Percentiles rank a stretch among this genome's conserved stretches.
Conservation (phyloP, 202 grass and related monocot genomes). For the Eragrostis tef region DNA sequence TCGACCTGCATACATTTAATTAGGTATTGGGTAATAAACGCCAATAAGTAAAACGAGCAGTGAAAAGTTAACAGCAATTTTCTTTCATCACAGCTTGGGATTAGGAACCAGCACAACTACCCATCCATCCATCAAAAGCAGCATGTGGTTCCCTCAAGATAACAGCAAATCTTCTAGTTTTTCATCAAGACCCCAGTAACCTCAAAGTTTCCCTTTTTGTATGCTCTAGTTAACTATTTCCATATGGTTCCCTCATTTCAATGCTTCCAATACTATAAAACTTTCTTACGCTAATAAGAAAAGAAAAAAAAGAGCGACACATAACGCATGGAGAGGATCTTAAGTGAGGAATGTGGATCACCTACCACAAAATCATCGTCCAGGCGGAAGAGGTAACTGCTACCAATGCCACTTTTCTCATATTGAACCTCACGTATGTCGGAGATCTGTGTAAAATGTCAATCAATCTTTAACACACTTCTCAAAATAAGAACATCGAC, state of each 20-base stretch:
- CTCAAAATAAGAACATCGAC: constrained; percentile 44
- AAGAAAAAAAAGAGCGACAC: neutral
- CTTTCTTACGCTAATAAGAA: constrained; percentile 21
- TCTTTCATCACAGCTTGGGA: neutral
- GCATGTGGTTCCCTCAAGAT: neutral
- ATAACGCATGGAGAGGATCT: constrained; percentile 5
- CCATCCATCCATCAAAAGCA: constrained; percentile 15
- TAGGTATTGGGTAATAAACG: too few relatives aligned
- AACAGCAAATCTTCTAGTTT: neutral
- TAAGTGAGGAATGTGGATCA: constrained; percentile 24
- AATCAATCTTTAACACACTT: constrained; percentile 33
- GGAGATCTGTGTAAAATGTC: constrained; percentile 59
- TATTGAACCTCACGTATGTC: constrained; percentile 83
- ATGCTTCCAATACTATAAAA: neutral
- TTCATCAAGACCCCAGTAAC: neutral
- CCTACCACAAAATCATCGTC: constrained; percentile 94
- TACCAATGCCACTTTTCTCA: constrained; percentile 87
- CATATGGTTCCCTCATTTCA: neutral
- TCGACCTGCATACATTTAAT: constrained; percentile 61
- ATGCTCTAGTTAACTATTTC: constrained; percentile 7
- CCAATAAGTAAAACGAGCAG: neutral
- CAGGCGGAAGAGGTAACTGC: constrained; percentile 85
- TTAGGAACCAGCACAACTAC: neutral
- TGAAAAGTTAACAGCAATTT: neutral
- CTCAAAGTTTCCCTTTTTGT: neutral